Base-by-base conservation (phyloP, 2,329 filamentous ascomycete genomes). In the Aureobasidium subglaciale region DNA sequence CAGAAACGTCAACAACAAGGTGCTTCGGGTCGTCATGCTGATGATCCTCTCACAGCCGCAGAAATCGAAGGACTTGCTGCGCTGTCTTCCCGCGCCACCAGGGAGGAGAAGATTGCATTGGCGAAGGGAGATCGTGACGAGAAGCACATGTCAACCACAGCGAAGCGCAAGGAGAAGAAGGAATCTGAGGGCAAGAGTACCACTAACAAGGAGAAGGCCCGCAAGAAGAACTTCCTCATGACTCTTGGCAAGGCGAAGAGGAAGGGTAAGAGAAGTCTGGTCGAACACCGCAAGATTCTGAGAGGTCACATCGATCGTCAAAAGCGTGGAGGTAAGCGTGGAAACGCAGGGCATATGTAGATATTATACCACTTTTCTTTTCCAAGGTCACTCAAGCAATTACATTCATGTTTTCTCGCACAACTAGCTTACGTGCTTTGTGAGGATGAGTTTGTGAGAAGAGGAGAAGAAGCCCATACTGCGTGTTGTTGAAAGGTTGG, bases 211-310 rank as follows among this genome's bases (percentile, higher is more conserved):
- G 93, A 99, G 78, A 99, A 99, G 82, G 84, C 88, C 38, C 79
- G 92, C 63, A 90, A 89, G 80, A 99, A 99, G 87, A 99, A 99
- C 72, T 95, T 99, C 74, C 70, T 99, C 65, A 99, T 99, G 93
- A 97, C 92, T 35, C 74, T 99, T 58, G 89, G 92, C 58, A 97
- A 99, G 78, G 93, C 93, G 10, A 95, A 93, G 79, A 82, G 81
- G 63, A 99, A 97, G 79, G 87, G 93, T 67, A 96, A 96, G 85
- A 82, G 91, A 67, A 96, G 90, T 81, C 75, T 99, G 71, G 83
- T 88, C 11, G 86, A 96, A 73, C 90, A 90, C 61, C 83, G 82
- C 67, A 90, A 86, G 74, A 83, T 90, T 32, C 72, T 97, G 62
- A 86, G 82, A 68, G 87, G 84, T 2, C 92, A 97, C 71, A 80